Conservation (phyloP, 2,329 filamentous ascomycete genomes). For the Rutstroemia sp. region DNA sequence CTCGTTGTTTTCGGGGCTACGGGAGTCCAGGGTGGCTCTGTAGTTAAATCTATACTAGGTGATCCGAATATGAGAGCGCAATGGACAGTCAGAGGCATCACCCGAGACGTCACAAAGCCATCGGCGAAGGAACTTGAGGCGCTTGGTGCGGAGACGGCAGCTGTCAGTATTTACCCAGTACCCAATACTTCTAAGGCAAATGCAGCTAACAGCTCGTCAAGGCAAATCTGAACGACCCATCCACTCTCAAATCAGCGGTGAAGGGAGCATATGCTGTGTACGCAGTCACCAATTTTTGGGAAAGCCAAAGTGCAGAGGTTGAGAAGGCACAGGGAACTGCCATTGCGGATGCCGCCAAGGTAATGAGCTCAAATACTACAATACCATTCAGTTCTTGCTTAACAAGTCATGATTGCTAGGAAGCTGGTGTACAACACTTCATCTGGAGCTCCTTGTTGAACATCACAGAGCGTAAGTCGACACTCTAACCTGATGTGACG, state of each 20-base stretch:
- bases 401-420: conserved; percentile 19
- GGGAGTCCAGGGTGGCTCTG: conserved; percentile 45
- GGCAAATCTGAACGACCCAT: conserved; percentile 37
- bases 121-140: conserved; percentile 35
- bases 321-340: conserved; percentile 40
- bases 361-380: conserved; percentile 13
- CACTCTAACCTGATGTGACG: neutral
- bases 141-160: conserved; percentile 38
- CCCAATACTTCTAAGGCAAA: too few relatives aligned
- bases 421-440: conserved; percentile 37
- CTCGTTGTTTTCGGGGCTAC: conserved; percentile 42
- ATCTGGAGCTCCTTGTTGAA: conserved; percentile 40
- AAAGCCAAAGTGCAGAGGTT: conserved; percentile 33
- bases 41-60: conserved; percentile 42
- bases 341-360: conserved; percentile 40
- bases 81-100: conserved; percentile 41
- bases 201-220: conserved; percentile 2
- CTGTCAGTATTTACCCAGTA: conserved; percentile 22
- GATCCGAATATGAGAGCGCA: conserved; percentile 35
- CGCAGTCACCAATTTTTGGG: conserved; percentile 29
- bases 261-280: conserved; percentile 29
- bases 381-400: neutral
- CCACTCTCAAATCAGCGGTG: conserved; percentile 30
- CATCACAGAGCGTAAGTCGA: conserved; percentile 32
- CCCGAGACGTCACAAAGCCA: conserved; percentile 36